Percentiles rank a stretch among this genome's conserved stretches.
These are phyloP conservation scores for Cercospora zeina DNA, from an alignment of 2,329 filamentous ascomycete species.

Conservation along the genomic window DNA sequence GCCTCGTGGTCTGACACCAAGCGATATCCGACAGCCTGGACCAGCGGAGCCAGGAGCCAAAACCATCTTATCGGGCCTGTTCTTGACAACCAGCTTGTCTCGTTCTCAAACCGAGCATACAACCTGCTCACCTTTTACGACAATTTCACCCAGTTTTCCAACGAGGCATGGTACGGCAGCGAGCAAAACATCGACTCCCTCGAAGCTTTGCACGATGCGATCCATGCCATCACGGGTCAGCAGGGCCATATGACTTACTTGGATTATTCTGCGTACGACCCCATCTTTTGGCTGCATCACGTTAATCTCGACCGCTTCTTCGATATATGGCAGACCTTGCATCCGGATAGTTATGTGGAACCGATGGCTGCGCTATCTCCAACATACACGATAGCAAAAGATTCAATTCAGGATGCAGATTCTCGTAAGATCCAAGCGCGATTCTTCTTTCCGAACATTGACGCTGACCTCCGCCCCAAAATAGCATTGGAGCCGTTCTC, in stretches of 20 bases:
- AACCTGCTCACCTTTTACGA: conserved; percentile 67
- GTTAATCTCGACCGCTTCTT: conserved; percentile 71
- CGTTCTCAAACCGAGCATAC: conserved; percentile 63
- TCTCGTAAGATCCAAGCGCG: conserved; percentile 28
- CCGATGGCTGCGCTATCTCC: conserved; percentile 55
- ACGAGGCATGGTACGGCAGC: conserved; percentile 59
- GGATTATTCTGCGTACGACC: conserved; percentile 73
- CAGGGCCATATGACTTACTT: conserved; percentile 70
- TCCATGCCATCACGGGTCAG: conserved; percentile 57
- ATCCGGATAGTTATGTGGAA: conserved; percentile 66
- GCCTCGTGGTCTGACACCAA: conserved; percentile 62
- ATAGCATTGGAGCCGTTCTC: conserved; percentile 59
- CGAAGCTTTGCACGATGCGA: conserved; percentile 51
- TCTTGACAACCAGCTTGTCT: conserved; percentile 54
- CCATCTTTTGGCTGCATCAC: conserved; percentile 77
- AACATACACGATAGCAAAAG: conserved; percentile 62
- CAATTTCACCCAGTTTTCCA: conserved; percentile 69
- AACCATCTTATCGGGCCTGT: conserved; percentile 57
- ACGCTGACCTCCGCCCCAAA: conserved; percentile 4
- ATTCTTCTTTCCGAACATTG: not conserved
- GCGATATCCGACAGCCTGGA: conserved; percentile 53
- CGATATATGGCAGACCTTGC: conserved; percentile 73
- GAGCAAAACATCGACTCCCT: conserved; percentile 59
- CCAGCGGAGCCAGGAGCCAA: conserved; percentile 55
- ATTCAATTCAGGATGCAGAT: conserved; percentile 46